A percentile compares a stretch with the other conserved stretches of the same genome.
These are phyloP conservation scores for Xerocomus brunneocitrinus DNA, from an alignment of 768 basidiomycete species.

Conservation along the genomic window DNA sequence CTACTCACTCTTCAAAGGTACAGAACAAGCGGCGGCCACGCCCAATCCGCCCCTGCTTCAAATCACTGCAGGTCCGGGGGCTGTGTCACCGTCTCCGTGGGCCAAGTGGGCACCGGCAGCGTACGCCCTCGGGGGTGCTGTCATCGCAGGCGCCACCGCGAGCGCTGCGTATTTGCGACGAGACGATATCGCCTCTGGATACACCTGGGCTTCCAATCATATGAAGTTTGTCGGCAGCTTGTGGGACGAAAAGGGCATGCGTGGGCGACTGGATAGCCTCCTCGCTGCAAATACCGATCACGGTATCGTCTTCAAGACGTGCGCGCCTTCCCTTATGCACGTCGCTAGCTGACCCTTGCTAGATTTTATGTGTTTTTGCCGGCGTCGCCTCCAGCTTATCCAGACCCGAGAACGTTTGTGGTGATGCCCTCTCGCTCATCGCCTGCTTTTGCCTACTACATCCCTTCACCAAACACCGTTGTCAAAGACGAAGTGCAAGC, in stretches of 20 bases:
- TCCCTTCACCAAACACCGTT: constrained; percentile 59
- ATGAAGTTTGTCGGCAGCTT: constrained; percentile 84
- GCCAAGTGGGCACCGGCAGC: constrained; percentile 64
- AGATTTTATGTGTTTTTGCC: constrained; percentile 84
- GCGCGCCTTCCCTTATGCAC: constrained; percentile 27
- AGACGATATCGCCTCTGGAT: constrained; percentile 66
- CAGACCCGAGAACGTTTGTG: constrained; percentile 67
- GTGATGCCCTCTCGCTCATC: constrained; percentile 58
- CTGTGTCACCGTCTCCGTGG: constrained; percentile 40
- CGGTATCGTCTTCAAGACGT: constrained; percentile 73
- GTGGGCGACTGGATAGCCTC: constrained; percentile 56
- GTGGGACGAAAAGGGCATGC: constrained; percentile 72
- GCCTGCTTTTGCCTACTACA: constrained; percentile 49
- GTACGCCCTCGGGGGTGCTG: constrained; percentile 66
- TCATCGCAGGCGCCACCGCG: constrained; percentile 78
- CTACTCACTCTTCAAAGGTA: constrained; percentile 50
- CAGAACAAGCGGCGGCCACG: constrained; percentile 34
- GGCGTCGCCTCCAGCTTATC: constrained; percentile 53
- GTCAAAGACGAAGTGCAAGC: constrained; percentile 77
- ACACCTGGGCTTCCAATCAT: constrained; percentile 79
- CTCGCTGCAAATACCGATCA: constrained; percentile 54
- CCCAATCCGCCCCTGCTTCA: constrained; percentile 28
- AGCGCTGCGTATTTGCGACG: constrained; percentile 81
- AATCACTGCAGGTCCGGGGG: constrained; percentile 28
- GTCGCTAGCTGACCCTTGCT: constrained; percentile 2